Evolutionary conservation across 129 eudicot species (phyloP), one percentile per base, ranked within the genome.

Genomic region (Artemisia annua): DNA sequence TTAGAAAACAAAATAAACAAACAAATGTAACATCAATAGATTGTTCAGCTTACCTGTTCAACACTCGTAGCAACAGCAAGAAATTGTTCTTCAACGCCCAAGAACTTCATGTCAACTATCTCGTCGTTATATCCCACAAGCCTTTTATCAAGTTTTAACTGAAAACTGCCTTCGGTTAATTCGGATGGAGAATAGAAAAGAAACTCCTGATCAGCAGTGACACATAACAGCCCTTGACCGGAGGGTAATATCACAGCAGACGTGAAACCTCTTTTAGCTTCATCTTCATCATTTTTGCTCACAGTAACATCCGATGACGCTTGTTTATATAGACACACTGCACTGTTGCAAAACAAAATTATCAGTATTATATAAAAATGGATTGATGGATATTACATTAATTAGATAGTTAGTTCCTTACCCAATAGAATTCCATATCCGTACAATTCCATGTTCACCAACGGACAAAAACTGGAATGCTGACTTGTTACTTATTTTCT

Each of bases 31-130:
- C 26, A 61, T 60, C 0, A 39, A 35, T 65, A 65, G 44, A 20
- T 50, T 28, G 44, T 4, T 48, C 20, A 66, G 49, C 79, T 58
- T 76, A 70, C 97, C 81, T 94, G 97, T 75, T 94, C 98, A 70
- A 90, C 90, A 78, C 88, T 90, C n/a, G 98, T 94, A 62, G 98
- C 87, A 78, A 94, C 98, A 55, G 97, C 98, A 70, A 94, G 91
- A 69, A 71, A 94, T 17, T 84, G 83, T 78, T 94, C 98, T 71
- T 94, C 91, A 18, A 81, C 91, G 20, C 93, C 98, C 78, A 94
- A 73, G 55, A 94, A 90, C 78, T 94, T 94, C 96, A 94, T 86
- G 81, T 94, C 98, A 22, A 82, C 89, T 48, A 94, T 90, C 81
- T 94, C 96, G 70, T 90, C 98, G 71, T 94, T 94, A 75, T 87